Percentiles rank a stretch among this genome's conserved stretches.
phyloP scores from a whole-genome alignment of 305 asterid genomes.

The Plantago coronopus region DNA sequence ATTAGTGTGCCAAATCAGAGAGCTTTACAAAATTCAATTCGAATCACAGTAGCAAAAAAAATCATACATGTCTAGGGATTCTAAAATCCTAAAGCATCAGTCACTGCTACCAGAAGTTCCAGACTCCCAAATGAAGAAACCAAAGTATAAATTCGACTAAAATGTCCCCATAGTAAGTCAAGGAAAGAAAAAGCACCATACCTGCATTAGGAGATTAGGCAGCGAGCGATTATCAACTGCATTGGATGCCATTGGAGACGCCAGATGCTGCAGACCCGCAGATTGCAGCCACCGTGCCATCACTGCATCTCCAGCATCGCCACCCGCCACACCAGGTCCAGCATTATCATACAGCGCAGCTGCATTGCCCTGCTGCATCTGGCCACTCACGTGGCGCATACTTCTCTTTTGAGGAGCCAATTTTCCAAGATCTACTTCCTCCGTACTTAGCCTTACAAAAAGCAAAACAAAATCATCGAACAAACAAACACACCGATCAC shows the following conservation, averaged over 20 bases:
- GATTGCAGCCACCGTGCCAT: slow-evolving; percentile 99
- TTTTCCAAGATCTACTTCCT: slow-evolving; percentile 60
- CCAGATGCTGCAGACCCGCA: slow-evolving; percentile 99
- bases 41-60: too few species aligned
- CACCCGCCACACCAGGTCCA: slow-evolving; percentile 66
- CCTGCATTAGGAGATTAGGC: slow-evolving; percentile 91
- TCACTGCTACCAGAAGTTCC: too few species aligned
- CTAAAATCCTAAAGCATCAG: too few species aligned
- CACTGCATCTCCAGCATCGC: slow-evolving; percentile 91
- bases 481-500: neutral
- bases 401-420: slow-evolving; percentile 98
- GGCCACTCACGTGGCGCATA: slow-evolving; percentile 99
- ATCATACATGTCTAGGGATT: too few species aligned
- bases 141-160: neutral
- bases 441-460: slow-evolving; percentile 33
- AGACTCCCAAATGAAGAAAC: neutral
- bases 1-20: too few species aligned
- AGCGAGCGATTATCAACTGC: slow-evolving; percentile 69
- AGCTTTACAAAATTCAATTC: too few species aligned
- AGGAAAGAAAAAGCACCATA: slow-evolving; percentile 19
- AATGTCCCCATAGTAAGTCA: too few species aligned
- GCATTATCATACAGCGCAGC: slow-evolving; percentile 93
- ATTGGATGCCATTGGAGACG: slow-evolving; percentile 80
- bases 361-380: slow-evolving; percentile 94
- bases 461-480: slow-evolving; percentile 6